Base-by-base conservation (phyloP, 2,329 filamentous ascomycete genomes). In the Hymenoscyphus albidus region DNA sequence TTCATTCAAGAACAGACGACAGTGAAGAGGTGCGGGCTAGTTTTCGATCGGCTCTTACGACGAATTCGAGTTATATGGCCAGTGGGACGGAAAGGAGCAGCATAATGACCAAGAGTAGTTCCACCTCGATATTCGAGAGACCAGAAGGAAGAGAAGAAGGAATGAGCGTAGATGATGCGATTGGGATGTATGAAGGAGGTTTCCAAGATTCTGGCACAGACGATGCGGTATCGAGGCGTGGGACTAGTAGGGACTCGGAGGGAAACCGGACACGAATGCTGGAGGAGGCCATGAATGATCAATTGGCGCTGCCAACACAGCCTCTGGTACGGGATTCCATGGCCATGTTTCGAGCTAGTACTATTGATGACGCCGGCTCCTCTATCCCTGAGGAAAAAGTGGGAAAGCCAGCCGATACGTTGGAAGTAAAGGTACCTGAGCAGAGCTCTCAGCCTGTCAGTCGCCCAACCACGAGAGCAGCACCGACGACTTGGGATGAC, bases 81-180 rank as follows among this genome's bases (percentile, higher is more conserved):
- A 85, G 83, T 67, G 83, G 84, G 10, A 96, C 92, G 1, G 91
- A 94, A 74, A 84, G 91, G 67, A 96, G 91, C 76, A 97, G 93
- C 73, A 82, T 95, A 59, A 76, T 89, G 68, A 95, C 92, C 3
- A 92, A 91, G 70, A 86, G 87, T 66, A 96, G 90, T 79, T 93
- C 90, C 1, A 89, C 79, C 78, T 95, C 81, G 67, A 83, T 82
- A 76, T 76, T 79, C 68, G 77, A 75, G 42, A 76, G 79, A 16
- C 80, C 84, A 66, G 85, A 87, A 68, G 84, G 75, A 48, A 76
- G 79, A 16, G 81, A 84, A 66, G 85, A 87, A 68, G 84, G 83
- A 51, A 80, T 85, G 63, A 87, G 85, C 71, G 79, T 89, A 39
- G 85, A 88, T 70, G 86, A 89, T 78, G 83, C 92, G 62, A 88